Percentiles rank a stretch among this genome's conserved stretches.
Conservation (phyloP, 139 green algal genomes). For the Micromonas commoda region DNA sequence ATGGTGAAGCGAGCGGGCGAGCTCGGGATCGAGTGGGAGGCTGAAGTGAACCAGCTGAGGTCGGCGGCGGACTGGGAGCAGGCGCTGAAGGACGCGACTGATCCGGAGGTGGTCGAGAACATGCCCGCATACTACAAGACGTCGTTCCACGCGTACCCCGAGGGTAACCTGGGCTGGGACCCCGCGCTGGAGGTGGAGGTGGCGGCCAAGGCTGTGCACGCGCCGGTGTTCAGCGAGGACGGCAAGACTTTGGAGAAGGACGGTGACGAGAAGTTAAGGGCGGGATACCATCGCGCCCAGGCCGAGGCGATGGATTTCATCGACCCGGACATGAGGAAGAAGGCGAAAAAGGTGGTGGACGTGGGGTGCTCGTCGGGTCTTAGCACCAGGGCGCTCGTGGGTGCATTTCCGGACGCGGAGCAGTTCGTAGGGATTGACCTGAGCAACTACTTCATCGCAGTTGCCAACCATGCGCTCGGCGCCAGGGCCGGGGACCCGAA, state of each 20-base stretch:
- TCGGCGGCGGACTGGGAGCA: background rate
- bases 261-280: conserved; percentile 30
- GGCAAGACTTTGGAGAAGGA: conserved; percentile 19
- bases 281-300: conserved; percentile 32
- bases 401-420: conserved; percentile 40
- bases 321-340: background rate
- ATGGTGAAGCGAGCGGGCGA: background rate
- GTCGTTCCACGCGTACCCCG: conserved; percentile 44
- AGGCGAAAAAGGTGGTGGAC: conserved; percentile 50
- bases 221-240: conserved; percentile 30
- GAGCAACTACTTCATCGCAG: conserved; percentile 74
- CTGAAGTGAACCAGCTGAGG: background rate
- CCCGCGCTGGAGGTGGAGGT: conserved; percentile 39
- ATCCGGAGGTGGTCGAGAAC: background rate
- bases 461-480: conserved; percentile 55
- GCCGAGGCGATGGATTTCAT: background rate
- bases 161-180: conserved; percentile 40
- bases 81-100: background rate
- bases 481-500: background rate
- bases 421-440: conserved; percentile 52
- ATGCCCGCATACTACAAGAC: conserved; percentile 33
- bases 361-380: conserved; percentile 75
- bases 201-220: conserved; percentile 37
- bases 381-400: conserved; percentile 56
- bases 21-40: background rate